Evolutionary conservation across 139 green algal genomes (phyloP).

Genomic region (Ulvella scutata): DNA sequence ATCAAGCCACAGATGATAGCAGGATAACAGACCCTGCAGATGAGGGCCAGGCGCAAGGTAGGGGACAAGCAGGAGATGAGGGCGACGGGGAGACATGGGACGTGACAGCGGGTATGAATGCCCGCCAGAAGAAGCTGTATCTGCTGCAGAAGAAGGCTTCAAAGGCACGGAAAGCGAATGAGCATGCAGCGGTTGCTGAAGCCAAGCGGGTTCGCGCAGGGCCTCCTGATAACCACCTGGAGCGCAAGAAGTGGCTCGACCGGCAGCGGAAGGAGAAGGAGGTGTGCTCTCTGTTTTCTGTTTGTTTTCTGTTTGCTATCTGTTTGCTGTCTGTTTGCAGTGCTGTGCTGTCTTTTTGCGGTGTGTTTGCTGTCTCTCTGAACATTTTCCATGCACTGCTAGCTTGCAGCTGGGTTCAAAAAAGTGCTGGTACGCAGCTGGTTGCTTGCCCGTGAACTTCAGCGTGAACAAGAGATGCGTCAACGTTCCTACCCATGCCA

Average conservation of each 20-base stretch:
- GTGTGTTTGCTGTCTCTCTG: too few species aligned
- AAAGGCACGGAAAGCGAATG: constrained; percentile 71
- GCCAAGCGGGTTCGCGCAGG: constrained; percentile 28
- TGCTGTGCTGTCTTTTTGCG: too few species aligned
- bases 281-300: not conserved
- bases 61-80: not conserved
- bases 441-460: too few species aligned
- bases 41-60: constrained; percentile 8
- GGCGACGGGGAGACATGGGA: constrained; percentile 20
- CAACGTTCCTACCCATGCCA: too few species aligned
- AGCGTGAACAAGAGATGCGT: too few species aligned
- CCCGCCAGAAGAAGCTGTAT: constrained; percentile 65
- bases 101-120: constrained; percentile 39
- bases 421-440: too few species aligned
- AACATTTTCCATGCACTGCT: too few species aligned
- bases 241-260: constrained; percentile 51
- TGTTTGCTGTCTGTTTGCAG: too few species aligned
- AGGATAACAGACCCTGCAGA: too few species aligned
- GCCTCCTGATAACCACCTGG: constrained; percentile 6
- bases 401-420: too few species aligned
- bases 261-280: constrained; percentile 57
- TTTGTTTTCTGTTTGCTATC: too few species aligned
- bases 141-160: constrained; percentile 67
- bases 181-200: constrained; percentile 73
- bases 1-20: too few species aligned